Percentiles rank a stretch among this genome's conserved stretches.
These are phyloP conservation scores for Fraxinus pennsylvanica DNA, from an alignment of 257 asterid species.

Conservation along the genomic window DNA sequence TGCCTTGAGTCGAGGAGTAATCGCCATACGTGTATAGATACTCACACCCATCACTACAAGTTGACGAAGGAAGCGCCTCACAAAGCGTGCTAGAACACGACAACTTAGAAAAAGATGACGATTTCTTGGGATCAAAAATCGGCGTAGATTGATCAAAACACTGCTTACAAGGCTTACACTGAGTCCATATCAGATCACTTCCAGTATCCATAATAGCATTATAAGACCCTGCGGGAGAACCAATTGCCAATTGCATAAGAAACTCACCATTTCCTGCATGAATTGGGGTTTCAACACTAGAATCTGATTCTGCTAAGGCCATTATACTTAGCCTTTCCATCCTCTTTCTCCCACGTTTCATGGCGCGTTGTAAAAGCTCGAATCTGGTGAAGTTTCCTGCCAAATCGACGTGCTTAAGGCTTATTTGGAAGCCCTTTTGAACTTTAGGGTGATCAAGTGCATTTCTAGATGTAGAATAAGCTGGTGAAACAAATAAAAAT, in stretches of 20 bases:
- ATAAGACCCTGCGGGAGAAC: slow-evolving; percentile 55
- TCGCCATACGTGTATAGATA: slow-evolving; percentile 75
- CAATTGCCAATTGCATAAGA: slow-evolving; percentile 65
- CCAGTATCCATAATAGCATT: slow-evolving; percentile 75
- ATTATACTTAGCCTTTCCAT: slow-evolving; percentile 41
- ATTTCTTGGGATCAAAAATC: slow-evolving; percentile 56
- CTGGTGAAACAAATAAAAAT: slow-evolving; percentile 33
- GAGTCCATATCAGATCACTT: slow-evolving; percentile 75
- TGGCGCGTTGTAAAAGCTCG: slow-evolving; percentile 60
- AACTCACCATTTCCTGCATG: slow-evolving; percentile 87
- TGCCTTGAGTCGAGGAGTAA: slow-evolving; percentile 69
- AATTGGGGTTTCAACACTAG: slow-evolving; percentile 46
- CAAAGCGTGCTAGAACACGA: slow-evolving; percentile 61
- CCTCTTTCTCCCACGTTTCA: slow-evolving; percentile 64
- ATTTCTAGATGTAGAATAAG: slow-evolving; percentile 45
- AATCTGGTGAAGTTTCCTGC: slow-evolving; percentile 59
- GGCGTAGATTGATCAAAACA: slow-evolving; percentile 58
- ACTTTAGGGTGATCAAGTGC: slow-evolving; percentile 17
- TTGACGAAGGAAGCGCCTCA: slow-evolving; percentile 45
- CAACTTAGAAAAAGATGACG: slow-evolving; percentile 47
- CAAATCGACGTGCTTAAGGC: slow-evolving; percentile 60
- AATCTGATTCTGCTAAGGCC: slow-evolving; percentile 44
- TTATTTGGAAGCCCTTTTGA: slow-evolving; percentile 52
- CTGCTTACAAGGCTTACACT: slow-evolving; percentile 61
- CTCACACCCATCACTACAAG: slow-evolving; percentile 53